A percentile compares a stretch with the other conserved stretches of the same genome.
phyloP scores from a whole-genome alignment of 768 basidiomycete species.

The Hygrocybe punicea region DNA sequence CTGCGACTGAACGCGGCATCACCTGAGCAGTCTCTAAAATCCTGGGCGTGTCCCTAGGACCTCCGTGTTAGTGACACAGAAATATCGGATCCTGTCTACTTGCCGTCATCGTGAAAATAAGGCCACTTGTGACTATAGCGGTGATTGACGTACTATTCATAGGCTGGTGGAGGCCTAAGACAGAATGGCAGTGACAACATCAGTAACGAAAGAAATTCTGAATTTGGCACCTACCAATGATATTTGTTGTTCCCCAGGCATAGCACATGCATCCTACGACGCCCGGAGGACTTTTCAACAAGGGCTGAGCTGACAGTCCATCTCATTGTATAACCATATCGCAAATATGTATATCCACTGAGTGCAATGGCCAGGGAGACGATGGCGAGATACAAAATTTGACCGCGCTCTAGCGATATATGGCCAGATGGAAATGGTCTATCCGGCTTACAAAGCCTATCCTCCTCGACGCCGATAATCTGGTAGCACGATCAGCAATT shows the following conservation, averaged over 20 bases:
- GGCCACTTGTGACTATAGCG: constrained; percentile 30
- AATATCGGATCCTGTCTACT: constrained; percentile 7
- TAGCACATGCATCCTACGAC: constrained; percentile 20
- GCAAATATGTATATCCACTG: constrained; percentile 19
- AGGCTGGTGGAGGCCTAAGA: constrained; percentile 14
- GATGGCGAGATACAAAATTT: constrained; percentile 13
- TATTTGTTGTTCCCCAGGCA: constrained; percentile 21
- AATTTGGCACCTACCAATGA: constrained; percentile 14
- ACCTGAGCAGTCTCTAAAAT: constrained; percentile 21
- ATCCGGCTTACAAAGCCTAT: constrained; percentile 19
- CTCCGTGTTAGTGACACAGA: neutral
- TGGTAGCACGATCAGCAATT: neutral
- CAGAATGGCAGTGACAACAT: neutral
- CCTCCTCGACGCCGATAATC: constrained; percentile 20
- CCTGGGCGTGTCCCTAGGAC: constrained; percentile 23
- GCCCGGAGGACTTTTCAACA: constrained; percentile 17
- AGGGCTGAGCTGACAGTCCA: constrained; percentile 12
- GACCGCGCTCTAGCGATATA: constrained; percentile 12
- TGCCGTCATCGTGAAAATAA: constrained; percentile 37
- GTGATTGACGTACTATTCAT: constrained; percentile 13
- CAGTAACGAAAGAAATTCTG: neutral
- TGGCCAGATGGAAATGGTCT: constrained; percentile 21
- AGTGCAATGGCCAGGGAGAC: constrained; percentile 6
- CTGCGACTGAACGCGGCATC: constrained; percentile 22
- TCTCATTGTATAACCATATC: constrained; percentile 22